Evolutionary conservation across 2,329 filamentous ascomycete species (phyloP).

Genomic region (Macroventuria anomochaeta): DNA sequence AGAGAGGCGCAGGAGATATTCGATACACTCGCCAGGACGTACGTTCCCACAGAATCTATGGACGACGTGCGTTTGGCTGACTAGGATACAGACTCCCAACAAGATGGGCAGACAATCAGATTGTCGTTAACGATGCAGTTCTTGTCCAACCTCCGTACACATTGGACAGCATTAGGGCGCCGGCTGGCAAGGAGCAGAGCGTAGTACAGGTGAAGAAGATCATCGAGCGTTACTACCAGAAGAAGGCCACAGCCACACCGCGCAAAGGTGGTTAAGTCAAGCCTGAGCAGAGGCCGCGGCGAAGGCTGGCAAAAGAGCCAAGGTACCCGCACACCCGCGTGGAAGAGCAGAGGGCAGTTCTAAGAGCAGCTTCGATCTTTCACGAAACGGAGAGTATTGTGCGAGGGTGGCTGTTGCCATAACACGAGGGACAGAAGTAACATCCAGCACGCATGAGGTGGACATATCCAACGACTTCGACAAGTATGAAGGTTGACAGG

Average conservation of each 20-base stretch:
- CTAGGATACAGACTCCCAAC: slow-evolving; percentile 55
- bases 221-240: slow-evolving; percentile 55
- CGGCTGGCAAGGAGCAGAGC: slow-evolving; percentile 51
- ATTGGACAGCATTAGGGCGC: slow-evolving; percentile 60
- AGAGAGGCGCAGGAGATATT: slow-evolving; percentile 69
- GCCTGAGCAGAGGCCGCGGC: slow-evolving; percentile 24
- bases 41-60: slow-evolving; percentile 25
- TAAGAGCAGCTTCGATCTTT: background rate
- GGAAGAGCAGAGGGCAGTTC: background rate
- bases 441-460: background rate
- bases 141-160: slow-evolving; percentile 65
- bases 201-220: slow-evolving; percentile 54
- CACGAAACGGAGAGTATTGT: no score
- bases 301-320: slow-evolving; percentile 25
- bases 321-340: background rate
- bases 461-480: background rate
- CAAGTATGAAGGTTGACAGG: background rate
- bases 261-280: slow-evolving; percentile 14
- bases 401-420: background rate
- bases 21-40: slow-evolving; percentile 66
- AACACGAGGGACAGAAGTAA: background rate
- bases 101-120: slow-evolving; percentile 64
- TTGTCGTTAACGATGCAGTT: slow-evolving; percentile 67
- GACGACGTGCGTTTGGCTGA: slow-evolving; percentile 8
- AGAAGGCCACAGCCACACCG: slow-evolving; percentile 35